These are phyloP conservation scores for Fraxinus greggii DNA, from an alignment of 305 asterid species.

Conservation along the genomic window DNA sequence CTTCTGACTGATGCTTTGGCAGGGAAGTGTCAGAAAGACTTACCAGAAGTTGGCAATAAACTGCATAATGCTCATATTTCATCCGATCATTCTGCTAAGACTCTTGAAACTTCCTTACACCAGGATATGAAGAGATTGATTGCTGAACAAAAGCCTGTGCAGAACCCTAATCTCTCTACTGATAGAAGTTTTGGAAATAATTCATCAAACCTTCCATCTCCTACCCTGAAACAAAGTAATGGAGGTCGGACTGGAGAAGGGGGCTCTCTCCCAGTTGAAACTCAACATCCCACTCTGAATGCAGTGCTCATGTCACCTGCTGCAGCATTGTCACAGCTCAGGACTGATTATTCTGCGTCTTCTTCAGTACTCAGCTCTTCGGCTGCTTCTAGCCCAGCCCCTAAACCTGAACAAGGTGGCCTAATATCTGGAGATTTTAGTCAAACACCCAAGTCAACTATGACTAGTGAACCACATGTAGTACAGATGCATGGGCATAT, in stretches of 20 bases:
- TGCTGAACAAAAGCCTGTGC: constrained; percentile 34
- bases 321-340: constrained; percentile 40
- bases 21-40: constrained; percentile 60
- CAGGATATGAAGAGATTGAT: constrained; percentile 43
- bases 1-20: constrained; percentile 77
- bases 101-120: constrained; percentile 29
- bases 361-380: constrained; percentile 32
- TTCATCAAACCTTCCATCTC: constrained; percentile 59
- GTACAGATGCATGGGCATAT: constrained; percentile 35
- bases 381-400: constrained; percentile 43
- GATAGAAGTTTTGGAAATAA: constrained; percentile 51
- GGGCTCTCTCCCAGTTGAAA: constrained; percentile 34
- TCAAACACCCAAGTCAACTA: constrained; percentile 34
- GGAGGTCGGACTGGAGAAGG: constrained; percentile 41
- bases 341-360: constrained; percentile 36
- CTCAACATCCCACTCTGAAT: constrained; percentile 39
- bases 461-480: constrained; percentile 39
- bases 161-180: constrained; percentile 37
- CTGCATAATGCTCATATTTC: constrained; percentile 24
- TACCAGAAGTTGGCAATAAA: constrained; percentile 35
- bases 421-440: constrained; percentile 33
- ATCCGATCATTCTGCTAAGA: constrained; percentile 33
- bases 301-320: constrained; percentile 48
- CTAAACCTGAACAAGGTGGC: constrained; percentile 44
- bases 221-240: constrained; percentile 59